Base-by-base conservation (phyloP, 768 basidiomycete genomes). In the Holtermannia corniformis region DNA sequence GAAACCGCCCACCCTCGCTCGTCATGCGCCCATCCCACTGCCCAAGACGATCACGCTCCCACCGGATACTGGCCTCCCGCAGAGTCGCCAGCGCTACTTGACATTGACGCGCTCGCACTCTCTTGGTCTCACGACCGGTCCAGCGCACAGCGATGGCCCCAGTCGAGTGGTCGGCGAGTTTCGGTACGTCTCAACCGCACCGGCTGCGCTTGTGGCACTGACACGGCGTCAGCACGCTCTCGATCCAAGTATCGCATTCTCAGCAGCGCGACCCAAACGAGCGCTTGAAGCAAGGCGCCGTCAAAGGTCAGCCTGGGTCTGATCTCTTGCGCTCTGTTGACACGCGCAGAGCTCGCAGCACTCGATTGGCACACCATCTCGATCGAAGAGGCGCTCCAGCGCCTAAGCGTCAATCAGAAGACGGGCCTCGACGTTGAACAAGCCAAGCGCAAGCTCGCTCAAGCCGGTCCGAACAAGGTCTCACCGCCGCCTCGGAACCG, bases 401-500 rank as follows among this genome's bases (percentile, higher is more conserved):
- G 78, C 16, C 72, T 81, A 14, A 71, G 72, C 2, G 76, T 76
- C 22, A 78, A 78, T 14, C 70, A 73, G 0, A 73, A 69, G 23
- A 64, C 71, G 2, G 82, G 82, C 14, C 70, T 82, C 12, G 82
- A 82, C 44, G 54, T 56, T 1, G 64, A 74, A 1, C 78, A 80
- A 57, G 79, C 76, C 20, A 72, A 74, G 19, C 75, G 79, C 3
- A 74, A 78, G n/a, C 67, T 75, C 3, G 62, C 74, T 12, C 61
- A 76, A 55, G 57, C 71, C 51, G 82, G 81, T 4, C 76, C 73
- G 57, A 82, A 82, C 61, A 67, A 75, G 41, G 77, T 81, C 20
- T 76, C 75, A 20, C 75, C 78, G 0, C 78, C 78, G 2, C 75
- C 74, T 2, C 76, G 74, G 5, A 76, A 78, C 59, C 57, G 65